Conservation (phyloP, 2,329 filamentous ascomycete genomes). For the Colletotrichum cordylinicola region DNA sequence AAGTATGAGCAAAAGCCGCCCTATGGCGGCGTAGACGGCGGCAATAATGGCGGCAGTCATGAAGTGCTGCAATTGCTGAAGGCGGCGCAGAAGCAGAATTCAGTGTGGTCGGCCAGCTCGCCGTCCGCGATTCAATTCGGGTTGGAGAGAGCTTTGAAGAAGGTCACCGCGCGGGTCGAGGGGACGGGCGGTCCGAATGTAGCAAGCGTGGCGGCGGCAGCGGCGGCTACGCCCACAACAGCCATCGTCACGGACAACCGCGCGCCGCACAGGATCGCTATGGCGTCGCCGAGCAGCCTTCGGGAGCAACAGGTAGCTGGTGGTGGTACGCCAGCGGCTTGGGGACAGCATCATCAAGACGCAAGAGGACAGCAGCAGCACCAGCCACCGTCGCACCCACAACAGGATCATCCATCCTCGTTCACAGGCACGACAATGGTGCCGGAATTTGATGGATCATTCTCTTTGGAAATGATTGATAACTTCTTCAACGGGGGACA, state of each 20-base stretch:
- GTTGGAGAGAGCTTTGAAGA: slow-evolving; percentile 15
- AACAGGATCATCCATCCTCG: not conserved
- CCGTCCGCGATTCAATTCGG: slow-evolving; percentile 19
- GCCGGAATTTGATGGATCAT: slow-evolving; percentile 10
- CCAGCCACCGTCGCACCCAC: not conserved
- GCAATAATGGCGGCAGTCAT: not conserved
- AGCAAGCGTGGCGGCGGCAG: not conserved
- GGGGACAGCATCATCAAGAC: not conserved
- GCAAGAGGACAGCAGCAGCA: not conserved
- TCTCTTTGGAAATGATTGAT: slow-evolving; percentile 15
- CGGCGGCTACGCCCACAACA: not conserved
- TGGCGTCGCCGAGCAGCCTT: not conserved
- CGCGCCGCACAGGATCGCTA: not conserved
- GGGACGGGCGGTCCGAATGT: not conserved
- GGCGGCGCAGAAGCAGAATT: slow-evolving; percentile 13
- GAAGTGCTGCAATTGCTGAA: slow-evolving; percentile 10
- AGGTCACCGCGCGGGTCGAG: slow-evolving; percentile 5
- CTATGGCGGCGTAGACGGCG: not conserved
- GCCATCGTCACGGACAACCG: not conserved
- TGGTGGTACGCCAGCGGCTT: not conserved
- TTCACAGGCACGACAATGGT: slow-evolving; percentile 1
- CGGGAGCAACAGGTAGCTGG: not conserved
- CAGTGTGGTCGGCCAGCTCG: slow-evolving; percentile 4
- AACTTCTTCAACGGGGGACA: slow-evolving; percentile 19
- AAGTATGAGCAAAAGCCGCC: slow-evolving; percentile 10